Conservation (phyloP, 2,329 filamentous ascomycete species). For the Microcera coccophila region DNA sequence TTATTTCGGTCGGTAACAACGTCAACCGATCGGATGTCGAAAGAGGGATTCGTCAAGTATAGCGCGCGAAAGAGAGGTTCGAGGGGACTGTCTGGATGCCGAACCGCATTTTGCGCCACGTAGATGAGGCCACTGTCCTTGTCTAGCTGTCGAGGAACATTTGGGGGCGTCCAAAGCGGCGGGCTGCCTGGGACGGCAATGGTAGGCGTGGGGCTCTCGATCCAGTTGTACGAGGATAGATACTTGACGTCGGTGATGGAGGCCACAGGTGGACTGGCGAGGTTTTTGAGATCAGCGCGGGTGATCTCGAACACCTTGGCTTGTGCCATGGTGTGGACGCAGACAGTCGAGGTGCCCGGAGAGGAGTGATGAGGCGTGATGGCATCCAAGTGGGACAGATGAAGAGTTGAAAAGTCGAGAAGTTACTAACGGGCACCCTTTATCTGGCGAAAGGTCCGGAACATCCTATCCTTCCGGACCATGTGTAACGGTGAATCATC, state of each 20-base stretch:
- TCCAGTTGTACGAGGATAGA: slow-evolving; percentile 9
- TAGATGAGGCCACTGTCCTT: slow-evolving; percentile 41
- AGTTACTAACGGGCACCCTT: too few species aligned
- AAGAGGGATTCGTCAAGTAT: slow-evolving; percentile 35
- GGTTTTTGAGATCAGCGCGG: slow-evolving; percentile 3
- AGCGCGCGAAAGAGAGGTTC: slow-evolving; percentile 46
- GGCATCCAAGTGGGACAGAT: too few species aligned
- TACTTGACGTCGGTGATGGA: slow-evolving; percentile 3
- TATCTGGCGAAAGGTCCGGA: too few species aligned
- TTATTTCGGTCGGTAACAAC: slow-evolving; percentile 46
- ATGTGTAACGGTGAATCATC: too few species aligned
- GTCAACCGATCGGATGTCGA: slow-evolving; percentile 37
- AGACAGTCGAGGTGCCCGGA: too few species aligned
- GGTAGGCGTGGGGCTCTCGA: slow-evolving; percentile 3
- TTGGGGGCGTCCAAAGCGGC: slow-evolving; percentile 34
- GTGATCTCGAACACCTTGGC: slow-evolving; percentile 2
- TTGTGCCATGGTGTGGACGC: slow-evolving; percentile 2
- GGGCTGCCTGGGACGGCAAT: slow-evolving; percentile 24
- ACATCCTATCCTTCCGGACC: too few species aligned
- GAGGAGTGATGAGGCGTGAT: too few species aligned
- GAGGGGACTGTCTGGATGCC: slow-evolving; percentile 40
- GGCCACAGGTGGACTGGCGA: slow-evolving; percentile 1
- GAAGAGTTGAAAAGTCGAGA: too few species aligned
- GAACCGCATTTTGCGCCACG: slow-evolving; percentile 44
- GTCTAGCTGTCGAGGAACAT: slow-evolving; percentile 19